Base-by-base conservation (phyloP, 305 asterid genomes). In the Stenogyne calaminthoides region DNA sequence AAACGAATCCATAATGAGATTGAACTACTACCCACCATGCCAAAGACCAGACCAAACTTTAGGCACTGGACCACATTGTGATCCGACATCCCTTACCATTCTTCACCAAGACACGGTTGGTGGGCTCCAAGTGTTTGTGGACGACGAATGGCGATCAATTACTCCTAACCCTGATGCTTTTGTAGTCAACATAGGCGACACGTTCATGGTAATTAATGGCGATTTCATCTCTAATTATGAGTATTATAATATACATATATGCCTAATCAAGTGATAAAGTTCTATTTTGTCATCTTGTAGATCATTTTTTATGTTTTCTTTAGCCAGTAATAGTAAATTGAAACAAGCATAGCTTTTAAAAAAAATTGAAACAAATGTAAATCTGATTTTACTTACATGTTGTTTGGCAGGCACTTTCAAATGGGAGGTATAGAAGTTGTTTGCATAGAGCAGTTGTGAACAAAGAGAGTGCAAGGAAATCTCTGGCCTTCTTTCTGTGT, bases 151-250 rank as follows among this genome's bases (percentile, higher is more conserved):
- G 94, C 77, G 64, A 32, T 74, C 82, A 7, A 75, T 86, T 37
- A 47, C 67, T 25, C 98, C 98, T 0, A 81, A 83, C 71, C 56
- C 76, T 47, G 78, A 82, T 40, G 88, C 96, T 46, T 87, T 92
- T 54, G 94, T 92, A 11, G 91, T 92, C 80, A 92, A 92, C 89
- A 92, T 92, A 76, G 98, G 98, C 42, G 98, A 92, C 85, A 93
- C 97, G 2, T 89, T 93, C 88, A 89, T 88, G 98, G 97, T 92
- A 84, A 36, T 25, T 5, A n/a, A 11, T n/a, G 6, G 18, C 11
- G 56, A 6, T 15, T 49, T 49, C 9, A 49, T 10, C 22, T 49
- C 16, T 5, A n/a, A n/a, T 9, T 49, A 6, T 6, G 9, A 15
- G 15, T 16, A 49, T 49, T 49, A 15, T 49, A 25, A 25, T 25